Base-by-base conservation (phyloP, 345 rosid genomes). In the Lepidium africanum region DNA sequence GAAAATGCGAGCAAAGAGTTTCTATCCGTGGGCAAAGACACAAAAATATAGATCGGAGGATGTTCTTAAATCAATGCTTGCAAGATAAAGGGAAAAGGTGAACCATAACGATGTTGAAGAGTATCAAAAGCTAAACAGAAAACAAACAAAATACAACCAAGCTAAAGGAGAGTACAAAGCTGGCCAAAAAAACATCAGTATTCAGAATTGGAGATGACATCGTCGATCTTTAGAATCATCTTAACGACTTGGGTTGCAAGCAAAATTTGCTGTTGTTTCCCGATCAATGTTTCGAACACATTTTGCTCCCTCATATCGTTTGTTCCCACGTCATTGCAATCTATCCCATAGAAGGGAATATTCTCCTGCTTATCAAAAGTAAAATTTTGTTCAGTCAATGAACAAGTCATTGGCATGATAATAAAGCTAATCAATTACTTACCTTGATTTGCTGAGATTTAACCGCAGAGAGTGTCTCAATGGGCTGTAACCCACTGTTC, bases 221-320 rank as follows among this genome's bases (percentile, higher is more conserved):
- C 99, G 13, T 94, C 99, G 27, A 91, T 94, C 79, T 94, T 94
- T 59, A 94, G 66, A 13, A 94, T 89, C 99, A 94, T 95, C 82
- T 95, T 95, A 37, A 95, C 97, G 48, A 95, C 99, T 75, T 95
- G 97, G 8, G 97, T 95, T n/a, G 99, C 97, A 36, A 95, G 88
- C 50, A 94, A 77, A 51, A 91, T 86, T 83, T 94, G 99, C 77
- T 91, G 97, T 80, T 94, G 91, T 84, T 91, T 91, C 53, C 99
- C 99, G 3, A 91, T 95, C 81, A 89, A 73, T n/a, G 96, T 87
- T 84, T 91, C 97, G 21, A 91, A 95, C 16, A 95, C 97, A 19
- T 87, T 74, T 65, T 91, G 99, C 72, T 91, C 87, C 6, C 85
- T 76, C 97, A 95, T 91, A 79, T 95, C 89, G 42, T 89, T 91